Conservation (phyloP, 2,329 filamentous ascomycete genomes). For the Colletotrichum ledebouriae region DNA sequence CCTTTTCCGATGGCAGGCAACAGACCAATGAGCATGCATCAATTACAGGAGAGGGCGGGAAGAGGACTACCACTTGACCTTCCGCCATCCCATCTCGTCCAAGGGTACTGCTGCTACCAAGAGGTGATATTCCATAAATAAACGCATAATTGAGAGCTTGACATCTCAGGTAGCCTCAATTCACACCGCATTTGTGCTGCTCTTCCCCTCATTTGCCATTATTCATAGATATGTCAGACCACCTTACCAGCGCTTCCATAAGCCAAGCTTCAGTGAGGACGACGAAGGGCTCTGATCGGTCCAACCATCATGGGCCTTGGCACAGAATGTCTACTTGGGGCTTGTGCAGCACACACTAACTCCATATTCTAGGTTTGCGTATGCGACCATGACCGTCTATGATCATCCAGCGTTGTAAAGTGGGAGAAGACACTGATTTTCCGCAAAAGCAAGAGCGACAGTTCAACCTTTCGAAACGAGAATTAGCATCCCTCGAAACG, state of each 20-base stretch:
- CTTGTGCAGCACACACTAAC: neutral
- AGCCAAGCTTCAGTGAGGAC: conserved; percentile 3
- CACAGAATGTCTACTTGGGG: neutral
- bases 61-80: conserved; percentile 4
- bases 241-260: neutral
- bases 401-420: conserved; percentile 5
- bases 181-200: conserved; percentile 2
- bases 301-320: neutral
- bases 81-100: conserved; percentile 7
- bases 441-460: conserved; percentile 13
- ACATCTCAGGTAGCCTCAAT: neutral
- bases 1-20: conserved; percentile 8
- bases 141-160: conserved; percentile 4
- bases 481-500: neutral
- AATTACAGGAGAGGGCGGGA: conserved; percentile 3
- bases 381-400: conserved; percentile 4
- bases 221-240: conserved; percentile 22
- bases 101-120: neutral
- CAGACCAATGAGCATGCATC: conserved; percentile 1
- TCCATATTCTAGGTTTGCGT: conserved; percentile 4
- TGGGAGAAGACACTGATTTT: neutral
- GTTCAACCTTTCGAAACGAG: conserved; percentile 4
- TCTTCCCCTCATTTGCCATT: neutral
- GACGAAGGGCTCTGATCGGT: neutral
- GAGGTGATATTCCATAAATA: conserved; percentile 18